Evolutionary conservation across 169 alveolate genomes (phyloP), one percentile per base, ranked within the genome.

Genomic region (Cystoisospora suis): DNA sequence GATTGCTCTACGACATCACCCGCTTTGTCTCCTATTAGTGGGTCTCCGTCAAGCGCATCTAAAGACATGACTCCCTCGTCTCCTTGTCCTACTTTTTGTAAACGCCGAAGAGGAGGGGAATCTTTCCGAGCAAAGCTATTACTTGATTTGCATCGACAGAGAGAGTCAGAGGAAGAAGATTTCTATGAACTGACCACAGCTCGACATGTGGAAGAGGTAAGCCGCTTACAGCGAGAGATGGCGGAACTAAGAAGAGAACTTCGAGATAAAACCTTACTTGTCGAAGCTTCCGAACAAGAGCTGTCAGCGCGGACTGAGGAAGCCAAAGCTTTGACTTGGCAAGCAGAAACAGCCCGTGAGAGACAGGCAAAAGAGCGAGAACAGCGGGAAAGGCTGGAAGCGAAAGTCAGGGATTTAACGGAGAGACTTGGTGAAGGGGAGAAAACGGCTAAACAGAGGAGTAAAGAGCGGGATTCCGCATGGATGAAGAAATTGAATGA

Each of bases 131-230:
- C 77, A 44, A 36, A 44, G 77, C 77, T 65, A 12, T 44, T 65
- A 3, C 42, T 65, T 20, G 34, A 65, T n/a, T 27, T 65, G 77
- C 77, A 65, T 12, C n/a, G 34, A 44, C n/a, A 27, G 77, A 36
- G 77, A 12, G 77, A 65, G 44, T 36, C n/a, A 15, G 77, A 65
- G 34, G 77, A 65, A 65, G 77, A 65, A 65, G 77, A 65, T 36
- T 12, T 65, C 36, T 65, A 12, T n/a, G 45, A 65, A 44, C n/a
- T 65, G 77, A 65, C 77, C 36, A n/a, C n/a, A n/a, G 77, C n/a
- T 36, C 77, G 77, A 5, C 77, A 65, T 23, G 77, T 1, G 42
- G 45, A 44, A 15, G 77, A 65, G 44, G 40, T n/a, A 12, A 1
- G 45, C n/a, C 23, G 45, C 2, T n/a, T 65, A 23, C 77, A 44